These are phyloP conservation scores for Clonostachys rosea DNA, from an alignment of 2,329 filamentous ascomycete species.

Conservation along the genomic window DNA sequence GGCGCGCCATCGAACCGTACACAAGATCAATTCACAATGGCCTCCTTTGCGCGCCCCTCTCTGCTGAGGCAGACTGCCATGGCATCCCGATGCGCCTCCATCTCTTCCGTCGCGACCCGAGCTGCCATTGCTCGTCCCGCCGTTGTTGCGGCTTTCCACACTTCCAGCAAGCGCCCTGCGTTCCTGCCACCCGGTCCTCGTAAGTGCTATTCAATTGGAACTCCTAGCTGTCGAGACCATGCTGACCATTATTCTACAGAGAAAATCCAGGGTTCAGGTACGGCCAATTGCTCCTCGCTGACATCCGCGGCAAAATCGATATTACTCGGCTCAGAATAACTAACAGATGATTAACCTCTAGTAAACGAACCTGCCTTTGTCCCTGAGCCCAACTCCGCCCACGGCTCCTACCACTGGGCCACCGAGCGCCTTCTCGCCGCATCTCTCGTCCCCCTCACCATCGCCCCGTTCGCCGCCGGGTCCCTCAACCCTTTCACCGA, in stretches of 20 bases:
- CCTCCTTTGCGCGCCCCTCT: constrained; percentile 49
- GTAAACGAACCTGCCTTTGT: constrained; percentile 84
- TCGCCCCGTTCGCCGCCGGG: constrained; percentile 89
- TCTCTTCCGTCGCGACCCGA: constrained; percentile 26
- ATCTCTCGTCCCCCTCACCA: constrained; percentile 77
- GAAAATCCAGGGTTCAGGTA: constrained; percentile 72
- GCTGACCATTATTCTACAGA: constrained; percentile 53
- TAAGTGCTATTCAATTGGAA: constrained; percentile 29
- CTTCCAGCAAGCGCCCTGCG: constrained; percentile 68
- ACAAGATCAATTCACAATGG: constrained; percentile 33
- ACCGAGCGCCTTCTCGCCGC: constrained; percentile 85
- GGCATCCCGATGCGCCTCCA: constrained; percentile 27
- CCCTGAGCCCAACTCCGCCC: constrained; percentile 65
- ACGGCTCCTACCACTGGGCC: constrained; percentile 98
- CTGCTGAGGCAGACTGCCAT: constrained; percentile 49
- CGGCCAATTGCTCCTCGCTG: constrained; percentile 8
- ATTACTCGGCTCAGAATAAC: constrained; percentile 2
- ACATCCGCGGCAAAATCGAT: neutral
- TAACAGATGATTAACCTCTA: constrained; percentile 18
- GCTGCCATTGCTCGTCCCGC: constrained; percentile 14
- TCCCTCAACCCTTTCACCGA: constrained; percentile 87
- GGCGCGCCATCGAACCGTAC: neutral
- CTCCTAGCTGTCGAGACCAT: constrained; percentile 1
- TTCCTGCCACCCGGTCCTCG: constrained; percentile 85
- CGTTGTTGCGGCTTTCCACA: constrained; percentile 74